A percentile compares a stretch with the other conserved stretches of the same genome.
Conservation (phyloP, 257 asterid genomes). For the Nicotiana sylvestris region DNA sequence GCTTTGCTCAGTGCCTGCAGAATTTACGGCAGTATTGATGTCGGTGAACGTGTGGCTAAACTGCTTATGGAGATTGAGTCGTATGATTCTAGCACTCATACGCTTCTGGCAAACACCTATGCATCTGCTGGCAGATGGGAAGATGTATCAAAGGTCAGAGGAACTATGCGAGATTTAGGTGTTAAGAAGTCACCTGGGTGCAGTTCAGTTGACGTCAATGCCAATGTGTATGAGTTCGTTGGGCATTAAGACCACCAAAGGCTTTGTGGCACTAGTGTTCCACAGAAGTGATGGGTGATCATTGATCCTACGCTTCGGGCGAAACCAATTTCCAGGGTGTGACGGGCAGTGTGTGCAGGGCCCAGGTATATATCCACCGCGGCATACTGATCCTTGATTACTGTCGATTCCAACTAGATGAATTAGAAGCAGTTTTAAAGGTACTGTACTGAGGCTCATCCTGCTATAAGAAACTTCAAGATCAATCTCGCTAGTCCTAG, state of each 20-base stretch:
- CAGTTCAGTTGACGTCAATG: conserved; percentile 46
- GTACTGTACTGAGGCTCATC: background rate
- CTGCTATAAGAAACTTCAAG: background rate
- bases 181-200: conserved; percentile 66
- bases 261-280: no score
- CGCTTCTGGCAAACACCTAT: conserved; percentile 64
- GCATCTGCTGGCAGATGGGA: conserved; percentile 83
- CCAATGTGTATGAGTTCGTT: conserved; percentile 9
- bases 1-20: conserved; percentile 86
- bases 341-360: no score
- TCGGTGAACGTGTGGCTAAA: conserved; percentile 70
- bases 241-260: background rate
- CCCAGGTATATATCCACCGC: no score
- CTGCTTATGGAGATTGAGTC: conserved; percentile 45
- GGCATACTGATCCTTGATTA: no score
- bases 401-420: background rate
- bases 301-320: no score
- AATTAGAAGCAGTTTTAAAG: background rate
- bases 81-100: conserved; percentile 50
- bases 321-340: no score
- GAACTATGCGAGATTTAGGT: conserved; percentile 38
- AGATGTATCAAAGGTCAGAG: conserved; percentile 49
- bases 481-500: background rate
- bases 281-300: no score
- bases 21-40: conserved; percentile 51